These are phyloP conservation scores for Nepenthes gracilis DNA, from an alignment of 148 eudicot species.

Conservation along the genomic window DNA sequence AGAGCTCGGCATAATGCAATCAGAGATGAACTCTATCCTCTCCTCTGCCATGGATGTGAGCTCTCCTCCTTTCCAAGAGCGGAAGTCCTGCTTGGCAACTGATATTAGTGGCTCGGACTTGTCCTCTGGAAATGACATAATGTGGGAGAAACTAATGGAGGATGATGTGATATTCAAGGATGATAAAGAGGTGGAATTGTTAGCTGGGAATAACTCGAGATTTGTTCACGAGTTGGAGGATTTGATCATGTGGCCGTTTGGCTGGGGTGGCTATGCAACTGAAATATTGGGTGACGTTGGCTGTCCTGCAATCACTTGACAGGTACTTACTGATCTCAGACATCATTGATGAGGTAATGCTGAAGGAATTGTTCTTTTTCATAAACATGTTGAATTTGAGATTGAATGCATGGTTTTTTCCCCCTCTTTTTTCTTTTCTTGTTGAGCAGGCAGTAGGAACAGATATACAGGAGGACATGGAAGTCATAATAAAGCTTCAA, in stretches of 20 bases:
- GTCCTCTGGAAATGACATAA: conserved; percentile 27
- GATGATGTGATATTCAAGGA: conserved; percentile 49
- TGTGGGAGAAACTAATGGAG: conserved; percentile 68
- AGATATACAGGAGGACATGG: too few relatives aligned
- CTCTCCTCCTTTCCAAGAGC: conserved; percentile 12
- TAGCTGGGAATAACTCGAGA: conserved; percentile 9
- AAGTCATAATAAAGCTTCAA: too few relatives aligned
- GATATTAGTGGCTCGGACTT: conserved; percentile 21
- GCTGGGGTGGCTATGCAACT: neutral
- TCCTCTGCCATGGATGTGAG: conserved; percentile 11
- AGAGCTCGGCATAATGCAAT: conserved; percentile 14
- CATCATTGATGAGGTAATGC: too few relatives aligned
- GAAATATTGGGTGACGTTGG: conserved; percentile 10
- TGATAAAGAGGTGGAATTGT: conserved; percentile 5
- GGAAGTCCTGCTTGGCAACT: conserved; percentile 12
- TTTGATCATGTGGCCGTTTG: conserved; percentile 23
- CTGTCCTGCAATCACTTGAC: neutral
- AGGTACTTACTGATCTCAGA: too few relatives aligned
- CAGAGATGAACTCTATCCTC: conserved; percentile 23
- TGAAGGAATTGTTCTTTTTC: too few relatives aligned
- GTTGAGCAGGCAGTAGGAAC: too few relatives aligned
- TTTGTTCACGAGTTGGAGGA: conserved; percentile 32
- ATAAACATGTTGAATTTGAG: too few relatives aligned
- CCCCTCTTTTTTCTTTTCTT: too few relatives aligned
- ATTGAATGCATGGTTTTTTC: too few relatives aligned